Conservation (phyloP, 345 rosid genomes). For the Durio zibethinus region DNA sequence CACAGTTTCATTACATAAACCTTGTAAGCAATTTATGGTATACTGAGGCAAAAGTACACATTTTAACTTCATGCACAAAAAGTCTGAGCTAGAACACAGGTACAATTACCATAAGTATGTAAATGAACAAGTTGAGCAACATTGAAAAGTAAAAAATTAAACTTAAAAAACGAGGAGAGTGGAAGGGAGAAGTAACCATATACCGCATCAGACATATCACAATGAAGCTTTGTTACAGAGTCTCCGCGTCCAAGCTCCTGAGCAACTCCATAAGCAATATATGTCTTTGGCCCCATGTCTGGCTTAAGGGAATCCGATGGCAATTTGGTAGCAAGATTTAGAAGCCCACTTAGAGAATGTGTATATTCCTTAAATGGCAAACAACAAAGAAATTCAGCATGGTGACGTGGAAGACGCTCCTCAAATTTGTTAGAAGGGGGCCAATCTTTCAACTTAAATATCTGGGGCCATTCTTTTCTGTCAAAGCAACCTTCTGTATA, state of each 20-base stretch:
- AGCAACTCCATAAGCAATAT: slow-evolving; percentile 63
- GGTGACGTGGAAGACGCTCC: slow-evolving; percentile 62
- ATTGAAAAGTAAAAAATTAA: background rate
- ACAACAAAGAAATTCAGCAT: slow-evolving; percentile 54
- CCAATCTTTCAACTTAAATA: slow-evolving; percentile 82
- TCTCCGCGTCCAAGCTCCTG: slow-evolving; percentile 80
- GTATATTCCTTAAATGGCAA: slow-evolving; percentile 77
- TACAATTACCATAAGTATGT: background rate
- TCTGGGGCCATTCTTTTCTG: slow-evolving; percentile 41
- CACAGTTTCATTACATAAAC: background rate
- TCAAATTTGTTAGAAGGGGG: slow-evolving; percentile 59
- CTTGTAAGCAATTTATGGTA: background rate
- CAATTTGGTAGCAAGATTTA: slow-evolving; percentile 58
- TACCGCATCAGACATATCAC: slow-evolving; percentile 91
- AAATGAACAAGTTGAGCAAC: background rate
- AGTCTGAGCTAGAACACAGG: background rate
- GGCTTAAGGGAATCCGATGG: slow-evolving; percentile 53
- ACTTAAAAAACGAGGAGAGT: background rate
- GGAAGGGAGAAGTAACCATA: slow-evolving; percentile 9
- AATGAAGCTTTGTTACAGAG: slow-evolving; percentile 83
- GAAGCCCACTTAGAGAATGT: slow-evolving; percentile 49
- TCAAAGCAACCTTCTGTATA: slow-evolving; percentile 45
- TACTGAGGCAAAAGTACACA: background rate
- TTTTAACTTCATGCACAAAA: background rate
- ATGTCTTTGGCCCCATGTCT: slow-evolving; percentile 87